Evolutionary conservation across 495 filamentous ascomycete species (phyloP).

Genomic region (Talaromyces wortmannii): DNA sequence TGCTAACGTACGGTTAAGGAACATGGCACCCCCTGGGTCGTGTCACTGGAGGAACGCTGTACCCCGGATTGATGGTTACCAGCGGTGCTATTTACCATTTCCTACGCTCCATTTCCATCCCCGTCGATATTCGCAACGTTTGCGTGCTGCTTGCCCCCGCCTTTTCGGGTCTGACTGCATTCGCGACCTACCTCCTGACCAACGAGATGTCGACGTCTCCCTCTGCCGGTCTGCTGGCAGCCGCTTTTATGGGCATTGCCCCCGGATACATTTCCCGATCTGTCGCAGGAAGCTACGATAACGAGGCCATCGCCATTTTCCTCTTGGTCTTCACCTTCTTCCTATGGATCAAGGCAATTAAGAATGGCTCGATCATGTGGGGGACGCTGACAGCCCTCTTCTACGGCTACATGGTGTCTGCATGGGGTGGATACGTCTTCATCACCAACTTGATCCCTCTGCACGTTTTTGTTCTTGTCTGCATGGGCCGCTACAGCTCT

Average conservation of each 20-base stretch:
- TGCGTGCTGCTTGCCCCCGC: constrained; percentile 94
- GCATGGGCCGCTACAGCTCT: constrained; percentile 94
- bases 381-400: constrained; percentile 90
- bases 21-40: constrained; percentile 99
- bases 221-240: constrained; percentile 90
- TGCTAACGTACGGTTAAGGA: constrained; percentile 37
- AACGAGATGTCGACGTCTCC: constrained; percentile 91
- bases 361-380: constrained; percentile 93
- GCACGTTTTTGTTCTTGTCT: constrained; percentile 90
- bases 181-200: constrained; percentile 91
- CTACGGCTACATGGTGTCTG: constrained; percentile 99
- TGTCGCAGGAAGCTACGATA: constrained; percentile 98
- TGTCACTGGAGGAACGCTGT: constrained; percentile 97
- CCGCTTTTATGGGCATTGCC: constrained; percentile 93
- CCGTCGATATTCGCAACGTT: constrained; percentile 97
- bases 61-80: constrained; percentile 98
- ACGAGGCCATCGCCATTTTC: constrained; percentile 99
- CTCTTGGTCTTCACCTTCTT: constrained; percentile 97
- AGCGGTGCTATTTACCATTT: constrained; percentile 95
- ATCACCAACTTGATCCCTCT: constrained; percentile 97
- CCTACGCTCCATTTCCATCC: constrained; percentile 84
- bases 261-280: constrained; percentile 97
- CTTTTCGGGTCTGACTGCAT: constrained; percentile 92
- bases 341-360: constrained; percentile 97
- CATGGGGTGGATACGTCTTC: constrained; percentile 99